Evolutionary conservation across 768 basidiomycete genomes (phyloP), one percentile per base, ranked within the genome.

Genomic region (Boletus sensibilis): DNA sequence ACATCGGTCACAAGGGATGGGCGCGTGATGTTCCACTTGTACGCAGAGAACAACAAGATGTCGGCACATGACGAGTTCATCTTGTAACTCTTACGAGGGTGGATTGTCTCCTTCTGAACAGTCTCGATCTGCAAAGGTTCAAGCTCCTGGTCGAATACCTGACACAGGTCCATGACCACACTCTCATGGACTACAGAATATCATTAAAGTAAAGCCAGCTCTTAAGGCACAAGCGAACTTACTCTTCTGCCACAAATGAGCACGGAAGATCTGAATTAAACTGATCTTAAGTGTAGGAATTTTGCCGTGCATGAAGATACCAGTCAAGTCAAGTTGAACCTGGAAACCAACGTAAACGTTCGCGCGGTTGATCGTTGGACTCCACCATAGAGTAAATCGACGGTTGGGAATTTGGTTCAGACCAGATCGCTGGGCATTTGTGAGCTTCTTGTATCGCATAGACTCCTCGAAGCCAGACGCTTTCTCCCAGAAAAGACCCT

Each of bases 51-150:
- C 49, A 99, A 80, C 20, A 99, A 79, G 68, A 99, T 96, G 68
- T 99, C 97, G 50, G 96, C 96, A 62, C 96, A 98, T n/a, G 94
- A 96, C 9, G 94, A 97, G 76, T 99, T 99, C 97, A 99, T 98
- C 84, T 99, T 99, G 85, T 99, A 99, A 80, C 94, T 97, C 81
- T 98, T 98, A 76, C 96, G 91, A 65, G 96, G 96, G 72, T 97
- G 97, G 58, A 99, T 99, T 0, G 97, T 98, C 75, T 99, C 97
- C 75, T 99, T 99, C 74, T 98, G 97, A 0, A 99, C 97, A 0
- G 95, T 98, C 79, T 98, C 97, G 64, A 99, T 99, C 64, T 98
- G 94, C 16, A 99, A 76, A 4, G 97, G 95, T 71, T 99, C 97
- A 34, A 99, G 80, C 68, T 99, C 97, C 74, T 98, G 95, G 75